These are phyloP conservation scores for Russula griseocarnosa DNA, from an alignment of 768 basidiomycete species.

Conservation along the genomic window DNA sequence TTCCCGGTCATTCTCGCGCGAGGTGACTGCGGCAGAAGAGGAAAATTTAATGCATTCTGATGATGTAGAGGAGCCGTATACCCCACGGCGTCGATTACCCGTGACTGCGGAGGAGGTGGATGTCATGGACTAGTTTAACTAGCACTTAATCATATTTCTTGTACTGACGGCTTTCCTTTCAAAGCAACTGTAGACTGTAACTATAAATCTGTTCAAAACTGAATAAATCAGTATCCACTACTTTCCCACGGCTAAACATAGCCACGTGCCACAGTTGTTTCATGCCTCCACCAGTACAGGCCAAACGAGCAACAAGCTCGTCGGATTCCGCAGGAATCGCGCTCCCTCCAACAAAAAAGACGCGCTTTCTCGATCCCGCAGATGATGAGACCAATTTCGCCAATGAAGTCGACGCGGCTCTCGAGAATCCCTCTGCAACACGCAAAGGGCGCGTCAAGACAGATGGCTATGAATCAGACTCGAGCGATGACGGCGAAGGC, in stretches of 20 bases:
- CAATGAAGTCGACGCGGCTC: constrained; percentile 69
- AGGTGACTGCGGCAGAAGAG: constrained; percentile 31
- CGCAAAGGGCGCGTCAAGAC: constrained; percentile 74
- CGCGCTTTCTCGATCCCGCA: constrained; percentile 71
- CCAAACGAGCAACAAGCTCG: constrained; percentile 21
- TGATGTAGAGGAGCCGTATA: constrained; percentile 24
- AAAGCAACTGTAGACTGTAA: constrained; percentile 9
- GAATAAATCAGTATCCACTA: too few relatives aligned
- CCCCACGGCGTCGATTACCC: constrained; percentile 25
- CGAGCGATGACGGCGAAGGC: constrained; percentile 92
- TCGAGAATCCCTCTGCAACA: constrained; percentile 59
- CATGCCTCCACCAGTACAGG: constrained; percentile 30
- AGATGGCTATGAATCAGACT: constrained; percentile 91
- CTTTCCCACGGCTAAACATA: not conserved
- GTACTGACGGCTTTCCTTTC: not conserved
- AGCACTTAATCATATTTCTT: not conserved
- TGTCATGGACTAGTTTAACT: constrained; percentile 11
- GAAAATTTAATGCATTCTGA: constrained; percentile 27
- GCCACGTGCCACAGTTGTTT: not conserved
- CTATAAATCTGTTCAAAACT: too few relatives aligned
- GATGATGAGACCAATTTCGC: constrained; percentile 75
- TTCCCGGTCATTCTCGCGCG: constrained; percentile 29
- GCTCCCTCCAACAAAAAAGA: constrained; percentile 53
- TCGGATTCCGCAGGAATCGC: constrained; percentile 10
- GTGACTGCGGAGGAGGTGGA: constrained; percentile 18